Evolutionary conservation across 768 basidiomycete genomes (phyloP), one percentile per base, ranked within the genome.

Genomic region (Mycena pura): DNA sequence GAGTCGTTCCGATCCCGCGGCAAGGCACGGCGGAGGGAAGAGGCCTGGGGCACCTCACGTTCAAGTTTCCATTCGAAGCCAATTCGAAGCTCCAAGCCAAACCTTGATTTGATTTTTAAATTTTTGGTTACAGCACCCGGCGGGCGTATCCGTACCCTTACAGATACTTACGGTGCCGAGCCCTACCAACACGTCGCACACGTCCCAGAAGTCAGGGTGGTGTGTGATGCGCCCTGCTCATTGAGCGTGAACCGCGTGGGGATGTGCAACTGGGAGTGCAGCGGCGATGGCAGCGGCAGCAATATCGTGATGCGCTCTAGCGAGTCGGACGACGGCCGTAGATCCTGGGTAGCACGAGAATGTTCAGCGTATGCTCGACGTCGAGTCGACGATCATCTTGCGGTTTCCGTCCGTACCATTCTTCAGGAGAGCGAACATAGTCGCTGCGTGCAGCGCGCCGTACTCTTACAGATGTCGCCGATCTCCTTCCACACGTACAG

Each of bases 301-400:
- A 81, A 82, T 24, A 85, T 86, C n/a, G 83, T 83, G 79, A 6
- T 46, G 15, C 57, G 63, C 6, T 39, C 38, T 17, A 55, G 60
- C 27, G 43, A 47, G 28, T 34, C n/a, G n/a, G n/a, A n/a, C n/a
- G n/a, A n/a, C n/a, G 74, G 28, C 77, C 77, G 67, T 82, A 78
- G 63, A 78, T 74, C 78, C 59, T 86, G 88, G 1, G 93, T n/a
- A n/a, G n/a, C n/a, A n/a, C 92, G 52, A 92, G 79, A 38, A 93
- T 77, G 71, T 94, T 87, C 57, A 93, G 80, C 1, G 89, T 92
- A 92, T n/a, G n/a, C n/a, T n/a, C n/a, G n/a, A n/a, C n/a, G n/a
- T n/a, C n/a, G n/a, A n/a, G n/a, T n/a, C n/a, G n/a, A n/a, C n/a
- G n/a, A n/a, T 87, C 39, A 84, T 84, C 73, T 85, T 88, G 56